Percentiles rank a stretch among this genome's conserved stretches.
Evolutionary conservation across 1,284 basidiomycete species (phyloP).

Genomic region (Grifola frondosa): DNA sequence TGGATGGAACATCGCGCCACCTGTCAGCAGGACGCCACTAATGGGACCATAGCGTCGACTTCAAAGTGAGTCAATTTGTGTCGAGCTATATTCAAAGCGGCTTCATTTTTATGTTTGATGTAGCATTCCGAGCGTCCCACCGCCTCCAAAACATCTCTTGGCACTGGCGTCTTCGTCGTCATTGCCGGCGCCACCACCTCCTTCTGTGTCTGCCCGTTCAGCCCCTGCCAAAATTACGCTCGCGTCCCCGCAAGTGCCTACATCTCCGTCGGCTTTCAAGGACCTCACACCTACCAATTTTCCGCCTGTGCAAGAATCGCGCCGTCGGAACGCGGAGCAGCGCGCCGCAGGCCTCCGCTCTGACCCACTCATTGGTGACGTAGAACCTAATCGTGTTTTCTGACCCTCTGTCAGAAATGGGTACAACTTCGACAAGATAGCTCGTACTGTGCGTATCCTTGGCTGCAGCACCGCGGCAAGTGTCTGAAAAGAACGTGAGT

Average conservation of each 20-base stretch:
- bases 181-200: constrained; percentile 23
- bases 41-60: constrained; percentile 15
- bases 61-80: constrained; percentile 20
- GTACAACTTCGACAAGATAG: constrained; percentile 73
- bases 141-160: constrained; percentile 35
- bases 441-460: constrained; percentile 74
- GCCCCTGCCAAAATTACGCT: constrained; percentile 18
- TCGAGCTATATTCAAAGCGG: not conserved
- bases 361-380: constrained; percentile 60
- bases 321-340: constrained; percentile 71
- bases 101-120: constrained; percentile 4
- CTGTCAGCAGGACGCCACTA: constrained; percentile 24
- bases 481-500: constrained; percentile 67
- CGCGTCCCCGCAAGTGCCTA: constrained; percentile 7
- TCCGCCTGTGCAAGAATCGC: constrained; percentile 54
- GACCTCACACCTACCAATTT: constrained; percentile 53
- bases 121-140: constrained; percentile 32
- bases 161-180: constrained; percentile 33
- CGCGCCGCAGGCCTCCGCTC: constrained; percentile 64
- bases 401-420: constrained; percentile 76
- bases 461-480: constrained; percentile 72
- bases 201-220: constrained; percentile 20
- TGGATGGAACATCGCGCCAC: constrained; percentile 33
- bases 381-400: constrained; percentile 74
- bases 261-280: constrained; percentile 42